Evolutionary conservation across 2,329 filamentous ascomycete genomes (phyloP), one percentile per base, ranked within the genome.

Genomic region (Aspergillus costaricaensis): DNA sequence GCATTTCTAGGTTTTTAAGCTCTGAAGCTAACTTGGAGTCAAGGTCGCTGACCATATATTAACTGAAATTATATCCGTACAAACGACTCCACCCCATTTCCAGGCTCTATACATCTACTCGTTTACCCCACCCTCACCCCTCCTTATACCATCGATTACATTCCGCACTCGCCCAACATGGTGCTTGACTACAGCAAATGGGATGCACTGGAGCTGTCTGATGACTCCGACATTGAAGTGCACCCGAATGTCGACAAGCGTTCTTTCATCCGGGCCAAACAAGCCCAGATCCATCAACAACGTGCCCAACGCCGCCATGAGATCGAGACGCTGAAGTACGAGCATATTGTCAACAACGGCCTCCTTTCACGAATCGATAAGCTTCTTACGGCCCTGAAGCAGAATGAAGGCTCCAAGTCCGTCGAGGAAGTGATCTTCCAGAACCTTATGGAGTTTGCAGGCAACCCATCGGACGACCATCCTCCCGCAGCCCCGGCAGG

Each of bases 221-320:
- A 99, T 79, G 95, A 99, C 79, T 97, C 92, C 55, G 95, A 99
- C 73, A 89, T 99, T 70, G 95, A 99, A 80, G 95, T 98, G 55
- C 95, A 99, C 78, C 95, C 95, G 62, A 99, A 99, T 75, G 95
- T 99, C 75, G 95, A 99, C 81, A 99, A 99, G 79, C 87, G 90
- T 55, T 98, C 94, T 62, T 99, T 99, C 79, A 99, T 99, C 76
- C 91, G 94, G 67, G 96, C 95, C 66, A 99, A 99, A 80, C 95
- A 98, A 81, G 90, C 88, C 70, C 93, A 99, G 80, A 99, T 99
- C 70, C 95, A 99, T 77, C 88, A 93, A 73, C 90, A 97, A 75
- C 89, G 95, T 58, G 83, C 88, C 67, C 90, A 96, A 71, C 89
- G 95, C 59, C 91, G 90, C 74, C 88, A 91, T 70, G 89, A 96